These are phyloP conservation scores for Fagopyrum esculentum DNA, from an alignment of 148 eudicot genomes.

Conservation along the genomic window DNA sequence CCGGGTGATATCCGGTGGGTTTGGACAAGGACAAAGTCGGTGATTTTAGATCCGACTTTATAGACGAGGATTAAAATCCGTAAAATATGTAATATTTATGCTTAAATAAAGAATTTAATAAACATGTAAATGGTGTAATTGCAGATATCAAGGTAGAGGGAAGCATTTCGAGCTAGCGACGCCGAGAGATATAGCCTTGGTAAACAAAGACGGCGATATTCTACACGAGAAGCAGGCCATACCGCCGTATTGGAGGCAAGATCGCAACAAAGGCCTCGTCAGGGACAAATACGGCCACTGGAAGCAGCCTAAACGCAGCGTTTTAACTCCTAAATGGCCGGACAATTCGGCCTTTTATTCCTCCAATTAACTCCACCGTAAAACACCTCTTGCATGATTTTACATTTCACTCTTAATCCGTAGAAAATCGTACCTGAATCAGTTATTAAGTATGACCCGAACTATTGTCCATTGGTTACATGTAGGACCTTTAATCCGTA, in stretches of 20 bases:
- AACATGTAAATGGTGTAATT: neutral
- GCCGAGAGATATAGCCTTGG: neutral
- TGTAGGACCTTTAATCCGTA: no score
- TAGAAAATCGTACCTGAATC: no score
- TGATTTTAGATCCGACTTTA: no score
- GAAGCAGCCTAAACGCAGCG: neutral
- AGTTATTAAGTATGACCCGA: no score
- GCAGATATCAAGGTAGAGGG: neutral
- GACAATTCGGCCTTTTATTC: neutral
- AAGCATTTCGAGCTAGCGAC: neutral
- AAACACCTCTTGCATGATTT: no score
- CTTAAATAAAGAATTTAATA: neutral
- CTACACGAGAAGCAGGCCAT: neutral
- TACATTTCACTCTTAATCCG: no score
- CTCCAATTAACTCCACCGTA: neutral
- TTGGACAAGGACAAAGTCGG: no score
- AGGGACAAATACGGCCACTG: neutral
- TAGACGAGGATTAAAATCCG: no score
- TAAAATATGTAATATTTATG: no score
- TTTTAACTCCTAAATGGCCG: no score
- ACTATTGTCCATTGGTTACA: no score
- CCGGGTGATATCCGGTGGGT: no score
- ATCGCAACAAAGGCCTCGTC: neutral
- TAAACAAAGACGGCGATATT: neutral
- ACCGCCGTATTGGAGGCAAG: neutral